phyloP scores from a whole-genome alignment of 2,329 filamentous ascomycete genomes.

The Aspergillus fumigatiaffinis region DNA sequence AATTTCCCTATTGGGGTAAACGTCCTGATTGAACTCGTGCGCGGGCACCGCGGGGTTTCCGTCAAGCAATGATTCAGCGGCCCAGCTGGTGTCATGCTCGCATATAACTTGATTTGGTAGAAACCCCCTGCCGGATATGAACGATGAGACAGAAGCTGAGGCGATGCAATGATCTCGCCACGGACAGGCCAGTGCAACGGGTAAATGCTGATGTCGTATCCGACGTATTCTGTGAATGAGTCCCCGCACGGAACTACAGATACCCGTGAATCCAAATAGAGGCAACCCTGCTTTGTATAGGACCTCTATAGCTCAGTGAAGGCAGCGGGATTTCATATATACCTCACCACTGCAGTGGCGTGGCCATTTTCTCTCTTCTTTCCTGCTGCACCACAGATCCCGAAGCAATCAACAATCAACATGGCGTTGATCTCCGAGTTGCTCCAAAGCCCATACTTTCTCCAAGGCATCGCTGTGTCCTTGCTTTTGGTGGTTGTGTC shows the following conservation, averaged over 20 bases:
- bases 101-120: neutral
- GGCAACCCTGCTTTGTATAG: neutral
- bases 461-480: slow-evolving; percentile 18
- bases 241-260: neutral
- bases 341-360: neutral
- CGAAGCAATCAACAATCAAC: slow-evolving; percentile 3
- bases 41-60: neutral
- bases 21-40: neutral
- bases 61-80: neutral
- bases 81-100: neutral
- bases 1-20: neutral
- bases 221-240: neutral
- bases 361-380: neutral
- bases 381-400: neutral
- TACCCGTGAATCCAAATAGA: neutral
- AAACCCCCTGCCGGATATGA: neutral
- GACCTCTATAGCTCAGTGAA: neutral
- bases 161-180: neutral
- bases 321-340: neutral
- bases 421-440: slow-evolving; percentile 25
- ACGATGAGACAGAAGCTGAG: neutral
- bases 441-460: slow-evolving; percentile 19
- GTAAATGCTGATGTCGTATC: neutral
- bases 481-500: slow-evolving; percentile 18
- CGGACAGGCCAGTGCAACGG: neutral